Conservation (phyloP, 176 grass and related monocot species). For the Microstegium vimineum region DNA sequence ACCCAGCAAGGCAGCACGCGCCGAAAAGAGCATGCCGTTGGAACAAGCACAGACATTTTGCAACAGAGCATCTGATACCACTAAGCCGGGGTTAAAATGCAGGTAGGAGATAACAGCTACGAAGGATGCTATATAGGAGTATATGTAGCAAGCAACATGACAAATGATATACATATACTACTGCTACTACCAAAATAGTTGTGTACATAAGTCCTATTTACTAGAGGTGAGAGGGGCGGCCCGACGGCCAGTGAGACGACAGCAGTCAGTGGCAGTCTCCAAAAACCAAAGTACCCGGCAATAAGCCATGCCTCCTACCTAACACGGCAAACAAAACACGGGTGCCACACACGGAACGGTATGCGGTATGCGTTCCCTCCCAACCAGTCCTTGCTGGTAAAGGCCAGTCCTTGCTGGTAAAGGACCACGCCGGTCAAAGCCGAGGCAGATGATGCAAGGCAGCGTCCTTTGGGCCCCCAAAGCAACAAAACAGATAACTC, state of each 20-base stretch:
- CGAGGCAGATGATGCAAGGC: slow-evolving; percentile 27
- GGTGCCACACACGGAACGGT: slow-evolving; percentile 1
- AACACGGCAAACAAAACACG: slow-evolving; percentile 25
- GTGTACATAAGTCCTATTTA: slow-evolving; percentile 39
- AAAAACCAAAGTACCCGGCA: slow-evolving; percentile 14
- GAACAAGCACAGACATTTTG: slow-evolving; percentile 21
- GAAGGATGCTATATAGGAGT: background rate
- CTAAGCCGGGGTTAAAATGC: background rate
- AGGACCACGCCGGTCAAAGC: slow-evolving; percentile 18
- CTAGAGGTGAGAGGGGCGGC: background rate
- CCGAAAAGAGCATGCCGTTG: background rate
- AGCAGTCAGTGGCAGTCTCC: background rate
- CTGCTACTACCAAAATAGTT: slow-evolving; percentile 3
- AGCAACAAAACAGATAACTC: slow-evolving; percentile 35
- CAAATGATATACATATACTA: background rate
- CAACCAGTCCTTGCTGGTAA: slow-evolving; percentile 21
- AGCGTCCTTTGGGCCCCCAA: background rate
- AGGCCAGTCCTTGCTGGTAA: slow-evolving; percentile 20
- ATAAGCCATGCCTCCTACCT: slow-evolving; percentile 20
- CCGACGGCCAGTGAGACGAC: background rate
- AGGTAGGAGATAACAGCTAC: background rate
- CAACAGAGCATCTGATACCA: slow-evolving; percentile 11
- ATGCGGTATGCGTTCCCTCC: slow-evolving; percentile 8
- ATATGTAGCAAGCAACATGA: slow-evolving; percentile 14
- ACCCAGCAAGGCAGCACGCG: slow-evolving; percentile 6